Conservation (phyloP, 495 filamentous ascomycete species). For the Talaromyces nanjingensis region DNA sequence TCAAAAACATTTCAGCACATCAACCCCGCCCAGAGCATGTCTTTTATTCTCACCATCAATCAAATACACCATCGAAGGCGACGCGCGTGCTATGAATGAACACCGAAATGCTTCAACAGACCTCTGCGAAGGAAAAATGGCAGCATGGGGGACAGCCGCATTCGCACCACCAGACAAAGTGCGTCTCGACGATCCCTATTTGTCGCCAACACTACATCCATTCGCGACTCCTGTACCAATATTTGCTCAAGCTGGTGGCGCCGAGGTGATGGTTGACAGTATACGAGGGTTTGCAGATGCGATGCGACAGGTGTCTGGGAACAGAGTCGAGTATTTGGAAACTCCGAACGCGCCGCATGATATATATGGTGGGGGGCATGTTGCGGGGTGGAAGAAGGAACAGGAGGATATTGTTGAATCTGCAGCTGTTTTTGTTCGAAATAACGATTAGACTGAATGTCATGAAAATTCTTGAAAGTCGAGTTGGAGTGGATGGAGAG, state of each 20-base stretch:
- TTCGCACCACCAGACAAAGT: not conserved
- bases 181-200: not conserved
- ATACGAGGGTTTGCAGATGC: not conserved
- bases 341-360: slow-evolving; percentile 3
- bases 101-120: not conserved
- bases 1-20: not conserved
- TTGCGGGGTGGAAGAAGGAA: not conserved
- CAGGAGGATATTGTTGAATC: not conserved
- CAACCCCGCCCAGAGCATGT: not conserved
- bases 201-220: not conserved
- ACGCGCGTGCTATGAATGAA: not conserved
- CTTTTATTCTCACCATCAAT: not conserved
- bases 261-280: not conserved
- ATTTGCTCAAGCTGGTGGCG: not conserved
- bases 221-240: not conserved
- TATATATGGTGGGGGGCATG: not conserved
- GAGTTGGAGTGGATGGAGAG: too few relatives aligned
- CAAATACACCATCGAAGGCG: not conserved
- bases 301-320: not conserved
- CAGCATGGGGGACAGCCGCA: not conserved
- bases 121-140: not conserved
- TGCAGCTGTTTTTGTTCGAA: not conserved
- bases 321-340: not conserved
- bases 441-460: not conserved
- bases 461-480: too few relatives aligned